phyloP scores from a whole-genome alignment of 2,329 filamentous ascomycete genomes.

The Claviceps quebecensis region DNA sequence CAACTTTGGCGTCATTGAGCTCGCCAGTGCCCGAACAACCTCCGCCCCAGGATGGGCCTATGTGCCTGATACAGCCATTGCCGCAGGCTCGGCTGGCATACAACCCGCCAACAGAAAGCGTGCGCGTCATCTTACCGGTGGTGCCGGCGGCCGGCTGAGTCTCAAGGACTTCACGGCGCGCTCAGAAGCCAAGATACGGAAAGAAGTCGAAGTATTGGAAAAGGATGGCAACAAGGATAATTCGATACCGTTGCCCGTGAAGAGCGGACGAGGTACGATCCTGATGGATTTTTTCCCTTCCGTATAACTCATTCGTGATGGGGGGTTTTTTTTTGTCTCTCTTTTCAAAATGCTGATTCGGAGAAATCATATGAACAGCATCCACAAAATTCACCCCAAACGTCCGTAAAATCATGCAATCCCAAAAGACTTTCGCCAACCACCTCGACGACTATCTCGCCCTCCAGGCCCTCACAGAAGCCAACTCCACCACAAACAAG shows the following conservation, averaged over 20 bases:
- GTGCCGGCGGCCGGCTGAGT: constrained; percentile 28
- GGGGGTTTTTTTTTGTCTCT: too few relatives aligned
- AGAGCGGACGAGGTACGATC: constrained; percentile 28
- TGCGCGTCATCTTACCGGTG: constrained; percentile 41
- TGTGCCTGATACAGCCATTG: constrained; percentile 58
- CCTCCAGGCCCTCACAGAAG: constrained; percentile 32
- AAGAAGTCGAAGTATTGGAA: constrained; percentile 71
- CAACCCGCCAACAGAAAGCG: constrained; percentile 54
- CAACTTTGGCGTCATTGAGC: constrained; percentile 67
- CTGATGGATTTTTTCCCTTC: too few relatives aligned
- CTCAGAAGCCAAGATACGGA: constrained; percentile 67
- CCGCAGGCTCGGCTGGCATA: constrained; percentile 36
- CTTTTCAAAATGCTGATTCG: neutral
- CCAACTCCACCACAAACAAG: constrained; percentile 18
- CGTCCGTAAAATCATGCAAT: constrained; percentile 64
- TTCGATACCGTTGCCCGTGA: constrained; percentile 53
- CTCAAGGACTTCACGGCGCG: constrained; percentile 61
- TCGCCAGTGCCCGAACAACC: constrained; percentile 55
- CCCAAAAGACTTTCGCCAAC: constrained; percentile 72
- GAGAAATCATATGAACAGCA: constrained; percentile 12
- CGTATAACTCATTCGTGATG: too few relatives aligned
- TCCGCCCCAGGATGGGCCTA: constrained; percentile 84
- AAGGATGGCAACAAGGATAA: constrained; percentile 63
- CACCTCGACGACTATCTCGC: constrained; percentile 70
- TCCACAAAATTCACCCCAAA: constrained; percentile 49